Base-by-base conservation (phyloP, 2,329 filamentous ascomycete genomes). In the Coniella lustricola region DNA sequence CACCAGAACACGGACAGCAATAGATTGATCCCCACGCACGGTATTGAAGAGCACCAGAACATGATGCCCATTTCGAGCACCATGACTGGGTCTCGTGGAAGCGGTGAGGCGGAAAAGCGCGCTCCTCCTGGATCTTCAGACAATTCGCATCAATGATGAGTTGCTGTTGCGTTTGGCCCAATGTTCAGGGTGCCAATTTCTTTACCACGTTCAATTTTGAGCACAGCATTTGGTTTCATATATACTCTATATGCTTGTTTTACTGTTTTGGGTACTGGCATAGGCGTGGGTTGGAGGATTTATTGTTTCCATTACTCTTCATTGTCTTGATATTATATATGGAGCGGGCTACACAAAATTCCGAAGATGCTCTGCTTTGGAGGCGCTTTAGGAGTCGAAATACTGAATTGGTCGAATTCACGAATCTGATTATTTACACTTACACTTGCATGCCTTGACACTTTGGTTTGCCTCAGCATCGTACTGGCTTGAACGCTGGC, bases 21-120 rank as follows among this genome's bases (percentile, higher is more conserved):
- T 59, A 69, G 75, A 29, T 65, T 76, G 48, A 70, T 84, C 46
- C 84, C 86, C 14, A 81, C 85, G 61, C 84, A 90, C 64, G 86
- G 85, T 52, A 87, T 88, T 56, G 73, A 74, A 51, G 77, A 84
- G 63, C 85, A 90, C 64, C 79, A 77, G 61, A 72, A 82, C 58
- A 79, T 85, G 73, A 46, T 49, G 41, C 21, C 39, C 7, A 42
- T 17, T 2, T 14, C 36, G 20, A 41, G 36, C 37, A 36, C 22
- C 18, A 46, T 44, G 12, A 53, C 50, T 41, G 51, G 43, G 31
- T 44, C 25, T 8, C 41, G 48, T 18, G 38, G 22, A n/a, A 52
- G 50, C 37, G 39, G 44, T 13, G 44, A 53, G 22, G 43, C 48
- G 14, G 51, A 53, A 44, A 53, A 53, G 51, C 25, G 36, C 36